Evolutionary conservation across 2,329 filamentous ascomycete species (phyloP).

Genomic region (Neospermospora avenae): DNA sequence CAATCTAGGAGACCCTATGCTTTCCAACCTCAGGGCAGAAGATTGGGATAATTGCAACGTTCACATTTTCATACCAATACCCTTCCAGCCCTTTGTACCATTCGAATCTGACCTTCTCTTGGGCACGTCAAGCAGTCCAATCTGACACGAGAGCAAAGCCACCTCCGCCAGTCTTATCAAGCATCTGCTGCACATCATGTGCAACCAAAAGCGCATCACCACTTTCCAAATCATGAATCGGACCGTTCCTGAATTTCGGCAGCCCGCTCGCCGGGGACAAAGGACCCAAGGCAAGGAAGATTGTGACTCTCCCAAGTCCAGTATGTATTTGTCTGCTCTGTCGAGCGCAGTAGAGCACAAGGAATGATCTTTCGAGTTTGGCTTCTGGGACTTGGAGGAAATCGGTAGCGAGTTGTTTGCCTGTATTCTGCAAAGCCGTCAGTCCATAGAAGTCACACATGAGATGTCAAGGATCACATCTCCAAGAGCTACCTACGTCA

Average conservation of each 20-base stretch:
- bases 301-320: conserved; percentile 8
- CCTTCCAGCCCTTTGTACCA: not conserved
- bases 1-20: not conserved
- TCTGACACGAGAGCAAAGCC: conserved; percentile 11
- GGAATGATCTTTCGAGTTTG: conserved; percentile 11
- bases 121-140: conserved; percentile 7
- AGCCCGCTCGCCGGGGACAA: conserved; percentile 10
- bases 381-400: conserved; percentile 8
- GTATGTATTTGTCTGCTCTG: conserved; percentile 7
- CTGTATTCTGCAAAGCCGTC: conserved; percentile 6
- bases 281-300: conserved; percentile 9
- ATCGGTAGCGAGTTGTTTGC: conserved; percentile 7
- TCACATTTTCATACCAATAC: not conserved
- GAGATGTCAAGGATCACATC: not conserved
- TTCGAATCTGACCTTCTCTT: not conserved
- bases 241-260: conserved; percentile 5
- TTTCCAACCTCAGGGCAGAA: not conserved
- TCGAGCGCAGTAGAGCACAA: conserved; percentile 7
- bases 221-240: conserved; percentile 1
- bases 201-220: conserved; percentile 9
- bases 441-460: not conserved
- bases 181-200: conserved; percentile 4
- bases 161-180: conserved; percentile 7
- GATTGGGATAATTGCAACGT: not conserved
- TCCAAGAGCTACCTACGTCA: conserved; percentile 4